Base-by-base conservation (phyloP, 306 rosid species). In the Vigna trinervia region DNA sequence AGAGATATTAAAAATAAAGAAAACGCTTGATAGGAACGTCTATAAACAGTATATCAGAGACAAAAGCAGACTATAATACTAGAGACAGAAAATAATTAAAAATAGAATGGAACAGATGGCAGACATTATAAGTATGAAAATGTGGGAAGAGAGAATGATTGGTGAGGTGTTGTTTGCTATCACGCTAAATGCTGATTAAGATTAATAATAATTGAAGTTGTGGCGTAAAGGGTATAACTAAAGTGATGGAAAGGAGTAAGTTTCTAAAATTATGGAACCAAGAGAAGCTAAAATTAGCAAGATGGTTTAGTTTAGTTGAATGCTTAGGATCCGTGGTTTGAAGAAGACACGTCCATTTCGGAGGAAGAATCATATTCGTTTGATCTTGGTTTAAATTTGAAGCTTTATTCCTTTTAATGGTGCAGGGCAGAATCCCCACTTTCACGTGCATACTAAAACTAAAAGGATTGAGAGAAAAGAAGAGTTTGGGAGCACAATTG, bases 371-470 rank as follows among this genome's bases (percentile, higher is more conserved):
- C 78, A 19, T 38, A 28, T 82, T 80, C 66, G 19, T 54, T 50
- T 38, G 36, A 38, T 9, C 10, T 12, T 45, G 14, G 0, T 10
- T 52, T 2, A 14, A n/a, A 3, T 36, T 22, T 32, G 12, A 13
- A 8, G 46, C 78, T 75, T 84, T 69, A 63, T 79, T 79, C 59
- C 68, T 71, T 79, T 79, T 53, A 39, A 78, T 63, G 78, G 81
- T 70, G 70, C 73, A 34, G 13, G 69, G 75, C 45, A 12, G 64
- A 43, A 66, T 67, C 80, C 77, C 74, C 71, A 53, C 59, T 83
- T 78, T 87, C 93, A 89, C 89, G 85, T 87, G 93, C 85, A 77
- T 74, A 78, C 87, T 79, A 81, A 85, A 71, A 80, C 75, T 69
- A 69, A 59, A 62, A 26, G 43, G 43, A 67, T 36, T 9, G 43